These are phyloP conservation scores for Magnolia kwangsiensis DNA, from an alignment of 164 flowering plant species.

Conservation along the genomic window DNA sequence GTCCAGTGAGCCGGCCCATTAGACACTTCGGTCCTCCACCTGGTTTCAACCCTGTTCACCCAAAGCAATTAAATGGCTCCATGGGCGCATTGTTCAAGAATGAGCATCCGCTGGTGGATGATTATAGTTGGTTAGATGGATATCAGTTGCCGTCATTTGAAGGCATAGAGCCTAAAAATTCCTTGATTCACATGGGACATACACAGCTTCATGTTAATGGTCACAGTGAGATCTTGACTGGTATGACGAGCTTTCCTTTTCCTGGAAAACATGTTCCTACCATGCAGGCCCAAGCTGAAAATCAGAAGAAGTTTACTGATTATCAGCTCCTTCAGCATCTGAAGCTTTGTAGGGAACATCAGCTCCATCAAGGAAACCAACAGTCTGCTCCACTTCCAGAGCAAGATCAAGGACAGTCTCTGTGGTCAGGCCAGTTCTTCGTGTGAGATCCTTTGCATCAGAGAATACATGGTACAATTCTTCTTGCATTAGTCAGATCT, in stretches of 20 bases:
- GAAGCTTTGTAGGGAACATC: slow-evolving; percentile 30
- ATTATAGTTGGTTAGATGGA: slow-evolving; percentile 91
- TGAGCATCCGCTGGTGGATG: slow-evolving; percentile 54
- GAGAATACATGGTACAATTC: neutral
- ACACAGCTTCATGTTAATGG: neutral
- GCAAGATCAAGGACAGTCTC: slow-evolving; percentile 68
- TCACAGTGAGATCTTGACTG: slow-evolving; percentile 35
- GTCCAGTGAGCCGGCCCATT: slow-evolving; percentile 72
- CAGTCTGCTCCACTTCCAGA: slow-evolving; percentile 39
- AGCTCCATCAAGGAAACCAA: slow-evolving; percentile 39
- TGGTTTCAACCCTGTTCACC: slow-evolving; percentile 59
- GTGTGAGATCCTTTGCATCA: slow-evolving; percentile 48
- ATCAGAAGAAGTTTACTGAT: slow-evolving; percentile 39
- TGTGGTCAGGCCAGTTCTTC: slow-evolving; percentile 60
- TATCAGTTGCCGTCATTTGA: slow-evolving; percentile 48
- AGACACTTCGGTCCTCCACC: slow-evolving; percentile 91
- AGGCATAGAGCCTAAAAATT: slow-evolving; percentile 24
- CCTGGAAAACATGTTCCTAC: slow-evolving; percentile 73
- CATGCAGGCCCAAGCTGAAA: slow-evolving; percentile 38
- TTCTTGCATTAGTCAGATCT: neutral
- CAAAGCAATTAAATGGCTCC: slow-evolving; percentile 37
- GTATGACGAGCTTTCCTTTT: slow-evolving; percentile 56
- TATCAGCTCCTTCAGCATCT: slow-evolving; percentile 36
- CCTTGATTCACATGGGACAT: neutral
- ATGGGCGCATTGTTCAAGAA: slow-evolving; percentile 23